Percentiles rank a stretch among this genome's conserved stretches.
Evolutionary conservation across 2,329 filamentous ascomycete genomes (phyloP).

Genomic region (Talaromyces sp.): DNA sequence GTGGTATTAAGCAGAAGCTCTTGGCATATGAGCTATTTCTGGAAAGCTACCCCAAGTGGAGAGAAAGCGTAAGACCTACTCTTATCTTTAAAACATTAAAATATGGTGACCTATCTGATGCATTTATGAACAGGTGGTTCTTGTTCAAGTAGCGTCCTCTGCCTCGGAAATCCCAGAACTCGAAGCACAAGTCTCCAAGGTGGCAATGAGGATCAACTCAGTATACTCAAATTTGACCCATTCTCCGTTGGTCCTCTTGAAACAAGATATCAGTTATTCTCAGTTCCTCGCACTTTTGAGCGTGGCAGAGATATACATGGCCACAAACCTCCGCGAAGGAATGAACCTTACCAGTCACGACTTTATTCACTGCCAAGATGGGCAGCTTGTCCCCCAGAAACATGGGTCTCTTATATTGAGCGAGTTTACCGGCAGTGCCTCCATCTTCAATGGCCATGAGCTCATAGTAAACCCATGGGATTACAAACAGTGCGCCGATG

Average conservation of each 20-base stretch:
- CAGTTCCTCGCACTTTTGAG: slow-evolving; percentile 90
- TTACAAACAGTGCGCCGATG: slow-evolving; percentile 80
- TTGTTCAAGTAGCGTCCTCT: slow-evolving; percentile 91
- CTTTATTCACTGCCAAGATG: slow-evolving; percentile 89
- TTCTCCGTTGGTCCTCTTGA: slow-evolving; percentile 86
- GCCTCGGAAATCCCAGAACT: slow-evolving; percentile 82
- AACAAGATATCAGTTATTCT: slow-evolving; percentile 88
- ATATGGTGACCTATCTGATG: slow-evolving; percentile 1
- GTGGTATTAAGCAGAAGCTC: slow-evolving; percentile 89
- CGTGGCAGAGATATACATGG: slow-evolving; percentile 86
- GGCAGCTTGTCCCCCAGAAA: slow-evolving; percentile 69
- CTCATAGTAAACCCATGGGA: slow-evolving; percentile 94
- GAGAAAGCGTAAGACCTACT: slow-evolving; percentile 59
- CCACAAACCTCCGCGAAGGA: slow-evolving; percentile 89
- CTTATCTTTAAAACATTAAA: too few relatives aligned
- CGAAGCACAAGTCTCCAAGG: slow-evolving; percentile 84
- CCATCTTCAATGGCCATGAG: slow-evolving; percentile 76
- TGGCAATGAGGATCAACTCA: slow-evolving; percentile 90
- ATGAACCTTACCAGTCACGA: slow-evolving; percentile 97
- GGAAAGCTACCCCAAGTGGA: slow-evolving; percentile 86
- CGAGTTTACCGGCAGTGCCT: slow-evolving; percentile 90
- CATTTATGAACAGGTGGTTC: slow-evolving; percentile 61
- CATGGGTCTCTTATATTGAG: slow-evolving; percentile 87
- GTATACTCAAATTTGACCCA: slow-evolving; percentile 85
- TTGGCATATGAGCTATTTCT: slow-evolving; percentile 88